Conservation (phyloP, 176 grass and related monocot species). For the Oryza longistaminata region DNA sequence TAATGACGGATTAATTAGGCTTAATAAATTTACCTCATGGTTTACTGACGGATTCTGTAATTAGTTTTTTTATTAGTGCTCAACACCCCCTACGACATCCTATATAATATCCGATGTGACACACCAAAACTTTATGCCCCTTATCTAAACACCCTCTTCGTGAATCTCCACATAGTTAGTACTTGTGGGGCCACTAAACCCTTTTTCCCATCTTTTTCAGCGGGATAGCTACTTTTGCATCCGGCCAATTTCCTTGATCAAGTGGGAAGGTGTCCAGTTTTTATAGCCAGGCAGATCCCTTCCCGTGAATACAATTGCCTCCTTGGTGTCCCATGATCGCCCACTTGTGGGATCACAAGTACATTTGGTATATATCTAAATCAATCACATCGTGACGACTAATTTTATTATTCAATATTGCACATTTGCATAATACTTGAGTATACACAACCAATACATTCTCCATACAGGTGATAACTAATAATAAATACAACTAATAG, state of each 20-base stretch:
- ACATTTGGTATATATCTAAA: background rate
- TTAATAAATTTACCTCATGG: too few relatives aligned
- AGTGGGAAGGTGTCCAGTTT: slow-evolving; percentile 10
- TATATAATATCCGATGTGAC: too few relatives aligned
- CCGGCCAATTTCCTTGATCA: slow-evolving; percentile 7
- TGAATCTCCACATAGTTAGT: too few relatives aligned
- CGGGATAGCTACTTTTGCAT: background rate
- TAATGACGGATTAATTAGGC: too few relatives aligned
- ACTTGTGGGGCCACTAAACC: too few relatives aligned
- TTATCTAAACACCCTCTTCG: too few relatives aligned
- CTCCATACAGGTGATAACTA: background rate
- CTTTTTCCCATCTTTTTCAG: background rate
- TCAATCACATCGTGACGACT: background rate
- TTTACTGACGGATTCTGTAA: too few relatives aligned
- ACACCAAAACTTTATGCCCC: too few relatives aligned
- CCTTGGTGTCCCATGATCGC: background rate
- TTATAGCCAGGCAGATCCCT: background rate
- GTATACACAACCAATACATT: background rate
- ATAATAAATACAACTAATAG: background rate
- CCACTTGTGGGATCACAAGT: background rate
- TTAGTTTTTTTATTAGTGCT: too few relatives aligned
- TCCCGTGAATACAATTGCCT: slow-evolving; percentile 24
- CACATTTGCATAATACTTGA: background rate
- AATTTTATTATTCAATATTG: background rate
- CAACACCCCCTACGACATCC: too few relatives aligned